phyloP scores from a whole-genome alignment of 2,329 filamentous ascomycete genomes.

The Geoglossum cookeanum region DNA sequence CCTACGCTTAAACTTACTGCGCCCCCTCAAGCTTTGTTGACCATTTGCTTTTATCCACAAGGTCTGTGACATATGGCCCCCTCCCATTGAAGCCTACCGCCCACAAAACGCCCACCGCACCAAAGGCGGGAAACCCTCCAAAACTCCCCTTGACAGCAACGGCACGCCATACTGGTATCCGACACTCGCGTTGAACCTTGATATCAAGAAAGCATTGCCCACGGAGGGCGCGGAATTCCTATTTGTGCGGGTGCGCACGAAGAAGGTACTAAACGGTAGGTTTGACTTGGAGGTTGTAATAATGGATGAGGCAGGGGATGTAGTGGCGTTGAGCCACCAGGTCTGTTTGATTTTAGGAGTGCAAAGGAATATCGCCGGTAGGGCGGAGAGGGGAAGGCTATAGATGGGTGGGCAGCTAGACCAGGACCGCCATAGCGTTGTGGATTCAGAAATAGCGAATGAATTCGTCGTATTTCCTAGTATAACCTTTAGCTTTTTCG shows the following conservation, averaged over 20 bases:
- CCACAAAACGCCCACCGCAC: conserved; percentile 6
- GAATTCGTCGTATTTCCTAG: too few relatives aligned
- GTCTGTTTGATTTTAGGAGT: conserved; percentile 43
- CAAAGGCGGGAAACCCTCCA: conserved; percentile 2
- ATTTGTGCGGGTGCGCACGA: conserved; percentile 43
- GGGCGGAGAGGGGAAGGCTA: conserved; percentile 18
- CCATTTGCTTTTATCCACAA: not conserved
- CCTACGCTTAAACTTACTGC: not conserved
- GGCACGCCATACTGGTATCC: conserved; percentile 45
- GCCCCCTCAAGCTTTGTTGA: not conserved
- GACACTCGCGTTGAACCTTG: conserved; percentile 54
- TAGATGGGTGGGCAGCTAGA: not conserved
- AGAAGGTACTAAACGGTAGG: conserved; percentile 48
- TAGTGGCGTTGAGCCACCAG: conserved; percentile 51
- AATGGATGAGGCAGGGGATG: conserved; percentile 40
- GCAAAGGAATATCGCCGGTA: conserved; percentile 38
- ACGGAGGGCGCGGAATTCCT: conserved; percentile 53
- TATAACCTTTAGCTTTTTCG: too few relatives aligned
- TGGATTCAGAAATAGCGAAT: too few relatives aligned
- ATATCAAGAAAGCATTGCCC: conserved; percentile 56
- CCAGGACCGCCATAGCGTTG: too few relatives aligned
- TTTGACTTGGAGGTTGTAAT: conserved; percentile 57
- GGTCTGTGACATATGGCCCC: not conserved
- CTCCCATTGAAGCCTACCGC: conserved; percentile 12
- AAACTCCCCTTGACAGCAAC: conserved; percentile 9